These are phyloP conservation scores for Extremus antarcticus DNA, from an alignment of 495 filamentous ascomycete genomes.

Conservation along the genomic window DNA sequence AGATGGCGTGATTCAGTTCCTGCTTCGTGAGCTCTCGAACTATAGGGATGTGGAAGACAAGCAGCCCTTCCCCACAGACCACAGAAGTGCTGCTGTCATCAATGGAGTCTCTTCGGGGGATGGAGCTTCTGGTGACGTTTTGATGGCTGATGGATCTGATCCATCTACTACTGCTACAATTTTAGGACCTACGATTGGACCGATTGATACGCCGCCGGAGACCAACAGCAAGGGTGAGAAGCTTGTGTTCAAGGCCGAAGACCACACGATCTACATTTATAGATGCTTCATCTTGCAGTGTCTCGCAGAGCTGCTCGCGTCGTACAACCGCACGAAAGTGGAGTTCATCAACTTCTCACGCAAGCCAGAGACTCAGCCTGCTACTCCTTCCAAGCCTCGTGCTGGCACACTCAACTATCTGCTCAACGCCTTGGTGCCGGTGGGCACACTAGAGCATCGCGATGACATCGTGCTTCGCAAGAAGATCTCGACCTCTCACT, in stretches of 20 bases:
- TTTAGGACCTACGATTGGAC: constrained; percentile 26
- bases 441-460: constrained; percentile 61
- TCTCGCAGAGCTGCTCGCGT: constrained; percentile 81
- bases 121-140: constrained; percentile 38
- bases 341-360: constrained; percentile 99
- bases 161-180: constrained; percentile 26
- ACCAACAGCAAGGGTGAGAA: constrained; percentile 59
- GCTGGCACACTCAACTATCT: constrained; percentile 90
- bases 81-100: constrained; percentile 10
- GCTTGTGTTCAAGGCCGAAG: constrained; percentile 73
- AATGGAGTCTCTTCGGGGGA: constrained; percentile 16
- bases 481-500: constrained; percentile 67
- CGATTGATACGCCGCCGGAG: background rate
- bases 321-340: constrained; percentile 87
- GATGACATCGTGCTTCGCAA: constrained; percentile 73
- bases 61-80: constrained; percentile 41
- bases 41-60: constrained; percentile 88
- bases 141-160: constrained; percentile 33
- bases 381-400: constrained; percentile 86
- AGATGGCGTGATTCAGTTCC: constrained; percentile 90
- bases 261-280: constrained; percentile 93
- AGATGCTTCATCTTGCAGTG: constrained; percentile 91
- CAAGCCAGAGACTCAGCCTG: constrained; percentile 67
- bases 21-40: constrained; percentile 85
- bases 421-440: constrained; percentile 69